phyloP scores from a whole-genome alignment of 768 basidiomycete genomes.

The Macrolepiota albuminosa region DNA sequence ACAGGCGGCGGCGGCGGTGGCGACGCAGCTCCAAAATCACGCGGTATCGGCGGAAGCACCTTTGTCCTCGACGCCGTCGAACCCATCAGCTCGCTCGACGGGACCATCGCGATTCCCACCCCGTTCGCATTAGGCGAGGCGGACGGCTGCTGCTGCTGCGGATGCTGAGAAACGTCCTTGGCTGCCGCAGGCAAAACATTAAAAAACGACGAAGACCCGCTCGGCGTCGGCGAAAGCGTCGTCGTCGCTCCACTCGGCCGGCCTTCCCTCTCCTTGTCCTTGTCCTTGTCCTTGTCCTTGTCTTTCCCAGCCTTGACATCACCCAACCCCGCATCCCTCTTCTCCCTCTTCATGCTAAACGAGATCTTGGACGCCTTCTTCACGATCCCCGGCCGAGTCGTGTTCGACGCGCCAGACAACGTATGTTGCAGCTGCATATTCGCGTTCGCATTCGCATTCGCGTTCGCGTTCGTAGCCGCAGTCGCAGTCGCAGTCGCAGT shows the following conservation, averaged over 20 bases:
- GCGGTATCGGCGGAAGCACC: constrained; percentile 75
- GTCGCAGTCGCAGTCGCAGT: not conserved
- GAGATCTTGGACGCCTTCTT: constrained; percentile 79
- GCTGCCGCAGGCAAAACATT: constrained; percentile 52
- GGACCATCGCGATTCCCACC: constrained; percentile 13
- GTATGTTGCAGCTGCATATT: constrained; percentile 34
- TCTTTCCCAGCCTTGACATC: not conserved
- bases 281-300: not conserved
- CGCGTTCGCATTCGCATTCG: constrained; percentile 18
- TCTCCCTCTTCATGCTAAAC: constrained; percentile 57
- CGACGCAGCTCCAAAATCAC: constrained; percentile 46
- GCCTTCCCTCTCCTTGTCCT: constrained; percentile 20
- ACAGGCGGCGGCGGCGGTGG: constrained; percentile 4
- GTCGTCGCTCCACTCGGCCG: constrained; percentile 39
- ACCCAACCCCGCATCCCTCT: constrained; percentile 14
- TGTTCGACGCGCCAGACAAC: constrained; percentile 35
- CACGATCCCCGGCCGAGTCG: constrained; percentile 40
- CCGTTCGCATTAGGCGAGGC: constrained; percentile 25
- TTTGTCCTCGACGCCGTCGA: constrained; percentile 43
- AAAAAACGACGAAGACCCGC: constrained; percentile 83
- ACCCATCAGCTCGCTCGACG: constrained; percentile 26
- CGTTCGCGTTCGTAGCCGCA: constrained; percentile 14
- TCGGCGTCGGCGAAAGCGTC: constrained; percentile 58
- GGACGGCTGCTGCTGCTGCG: constrained; percentile 4
- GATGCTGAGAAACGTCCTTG: constrained; percentile 12